Percentiles rank a stretch among this genome's conserved stretches.
These are phyloP conservation scores for Aechmea fasciata DNA, from an alignment of 176 grass and related monocot genomes.

Conservation along the genomic window DNA sequence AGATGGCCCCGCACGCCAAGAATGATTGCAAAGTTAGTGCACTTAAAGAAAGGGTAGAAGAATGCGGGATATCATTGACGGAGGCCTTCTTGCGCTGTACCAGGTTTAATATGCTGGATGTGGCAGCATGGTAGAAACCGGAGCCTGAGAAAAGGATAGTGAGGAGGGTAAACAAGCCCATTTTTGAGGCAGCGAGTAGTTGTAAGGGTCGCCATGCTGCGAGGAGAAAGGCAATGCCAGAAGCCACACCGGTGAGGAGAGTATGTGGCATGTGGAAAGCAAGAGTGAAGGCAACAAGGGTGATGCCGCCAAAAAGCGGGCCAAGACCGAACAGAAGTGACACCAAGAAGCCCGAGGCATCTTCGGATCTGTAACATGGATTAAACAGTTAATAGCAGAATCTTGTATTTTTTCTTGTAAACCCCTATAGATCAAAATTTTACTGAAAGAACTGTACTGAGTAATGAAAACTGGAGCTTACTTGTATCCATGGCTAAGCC, in stretches of 20 bases:
- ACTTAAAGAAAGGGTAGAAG: constrained; percentile 53
- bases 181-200: constrained; percentile 68
- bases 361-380: constrained; percentile 52
- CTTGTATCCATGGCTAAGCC: constrained; percentile 56
- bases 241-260: constrained; percentile 80
- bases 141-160: constrained; percentile 50
- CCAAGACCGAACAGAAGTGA: constrained; percentile 93
- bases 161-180: constrained; percentile 52
- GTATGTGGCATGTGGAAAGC: constrained; percentile 70
- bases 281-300: constrained; percentile 68
- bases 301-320: constrained; percentile 79
- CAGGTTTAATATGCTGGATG: constrained; percentile 44
- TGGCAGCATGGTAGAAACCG: constrained; percentile 31
- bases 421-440: no score
- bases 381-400: constrained; percentile 16
- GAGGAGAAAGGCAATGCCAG: constrained; percentile 85
- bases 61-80: constrained; percentile 37
- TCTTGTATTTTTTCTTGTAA: constrained; percentile 1
- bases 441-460: no score
- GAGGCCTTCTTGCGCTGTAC: constrained; percentile 62
- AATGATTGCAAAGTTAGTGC: constrained; percentile 69
- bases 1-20: constrained; percentile 70
- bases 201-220: constrained; percentile 84
- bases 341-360: constrained; percentile 70
- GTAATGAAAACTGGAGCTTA: constrained; percentile 17